Conservation (phyloP, 148 eudicot genomes). For the Spergularia marina region DNA sequence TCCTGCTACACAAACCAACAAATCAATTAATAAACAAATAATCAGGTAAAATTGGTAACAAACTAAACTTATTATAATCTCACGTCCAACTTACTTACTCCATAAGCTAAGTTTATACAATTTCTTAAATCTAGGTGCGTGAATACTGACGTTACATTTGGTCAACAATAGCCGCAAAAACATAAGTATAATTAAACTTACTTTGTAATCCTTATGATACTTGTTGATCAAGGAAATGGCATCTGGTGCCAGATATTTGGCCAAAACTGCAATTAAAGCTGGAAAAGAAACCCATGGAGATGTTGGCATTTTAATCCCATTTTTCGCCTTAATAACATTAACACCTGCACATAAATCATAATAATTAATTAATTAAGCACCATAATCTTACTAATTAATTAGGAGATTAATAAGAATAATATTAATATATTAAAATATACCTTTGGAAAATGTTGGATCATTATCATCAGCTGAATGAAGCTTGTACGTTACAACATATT, state of each 20-base stretch:
- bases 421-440: background rate
- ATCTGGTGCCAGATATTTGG: conserved; percentile 25
- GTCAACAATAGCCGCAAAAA: too few relatives aligned
- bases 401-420: background rate
- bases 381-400: background rate
- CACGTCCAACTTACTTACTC: too few relatives aligned
- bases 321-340: background rate
- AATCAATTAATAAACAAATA: background rate
- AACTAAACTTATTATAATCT: too few relatives aligned
- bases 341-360: too few relatives aligned
- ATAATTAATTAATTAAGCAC: background rate
- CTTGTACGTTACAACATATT: conserved; percentile 41
- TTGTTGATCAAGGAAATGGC: conserved; percentile 35
- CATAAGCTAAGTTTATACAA: background rate
- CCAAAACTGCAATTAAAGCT: conserved; percentile 29
- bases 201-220: conserved; percentile 40
- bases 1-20: conserved; percentile 17
- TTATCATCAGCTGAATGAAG: background rate
- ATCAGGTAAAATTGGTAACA: too few relatives aligned
- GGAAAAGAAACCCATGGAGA: conserved; percentile 50
- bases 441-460: background rate
- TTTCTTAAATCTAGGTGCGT: background rate
- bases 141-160: too few relatives aligned
- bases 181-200: conserved; percentile 10
- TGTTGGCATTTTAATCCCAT: conserved; percentile 26